Evolutionary conservation across 805 yeast species (phyloP).

Genomic region (Diddensiella transvaalensis): DNA sequence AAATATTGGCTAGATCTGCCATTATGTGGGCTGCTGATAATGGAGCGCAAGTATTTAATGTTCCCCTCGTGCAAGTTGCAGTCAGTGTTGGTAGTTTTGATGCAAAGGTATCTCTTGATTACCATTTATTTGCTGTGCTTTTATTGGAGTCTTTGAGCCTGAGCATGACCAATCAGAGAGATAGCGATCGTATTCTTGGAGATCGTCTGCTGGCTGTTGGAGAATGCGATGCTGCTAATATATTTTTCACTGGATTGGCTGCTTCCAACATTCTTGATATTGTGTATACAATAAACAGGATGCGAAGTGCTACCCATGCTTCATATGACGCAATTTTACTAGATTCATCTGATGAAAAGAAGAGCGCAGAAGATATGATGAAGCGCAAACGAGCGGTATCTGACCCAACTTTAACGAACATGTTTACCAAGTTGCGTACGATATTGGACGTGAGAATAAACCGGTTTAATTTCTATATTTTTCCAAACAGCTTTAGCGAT

Average conservation of each 20-base stretch:
- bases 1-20: slow-evolving; percentile 56
- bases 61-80: slow-evolving; percentile 67
- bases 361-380: slow-evolving; percentile 5
- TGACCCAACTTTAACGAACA: slow-evolving; percentile 14
- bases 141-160: slow-evolving; percentile 46
- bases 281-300: slow-evolving; percentile 61
- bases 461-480: slow-evolving; percentile 54
- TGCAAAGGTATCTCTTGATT: slow-evolving; percentile 71
- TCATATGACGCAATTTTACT: slow-evolving; percentile 73
- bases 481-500: slow-evolving; percentile 80
- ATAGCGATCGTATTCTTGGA: slow-evolving; percentile 31
- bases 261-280: slow-evolving; percentile 82
- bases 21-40: slow-evolving; percentile 58
- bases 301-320: slow-evolving; percentile 65
- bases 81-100: slow-evolving; percentile 55
- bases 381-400: slow-evolving; percentile 3
- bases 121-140: slow-evolving; percentile 74
- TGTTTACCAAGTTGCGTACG: slow-evolving; percentile 48
- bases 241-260: slow-evolving; percentile 77
- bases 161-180: slow-evolving; percentile 67
- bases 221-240: slow-evolving; percentile 57
- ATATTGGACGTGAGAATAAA: slow-evolving; percentile 62
- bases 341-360: slow-evolving; percentile 42
- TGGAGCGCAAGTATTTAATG: slow-evolving; percentile 36
- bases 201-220: slow-evolving; percentile 34